phyloP scores from a whole-genome alignment of 345 rosid species.

The Lepidium aucheri region DNA sequence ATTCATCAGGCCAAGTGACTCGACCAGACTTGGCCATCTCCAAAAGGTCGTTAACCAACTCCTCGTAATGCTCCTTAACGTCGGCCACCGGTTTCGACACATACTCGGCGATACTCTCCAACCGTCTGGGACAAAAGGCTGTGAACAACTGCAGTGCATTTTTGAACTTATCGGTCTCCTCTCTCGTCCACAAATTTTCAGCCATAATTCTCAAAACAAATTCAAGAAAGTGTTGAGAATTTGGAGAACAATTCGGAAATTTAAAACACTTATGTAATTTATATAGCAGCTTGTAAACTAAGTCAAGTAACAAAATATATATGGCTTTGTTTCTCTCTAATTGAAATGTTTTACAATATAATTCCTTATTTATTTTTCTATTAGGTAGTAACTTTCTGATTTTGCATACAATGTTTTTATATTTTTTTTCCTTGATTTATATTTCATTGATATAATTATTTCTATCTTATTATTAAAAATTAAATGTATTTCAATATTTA shows the following conservation, averaged over 20 bases:
- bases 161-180: conserved; percentile 1
- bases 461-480: background rate
- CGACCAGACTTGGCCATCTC: background rate
- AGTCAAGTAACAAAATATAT: background rate
- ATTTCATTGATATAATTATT: background rate
- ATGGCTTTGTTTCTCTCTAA: background rate
- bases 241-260: background rate
- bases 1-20: background rate
- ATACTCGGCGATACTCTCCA: background rate
- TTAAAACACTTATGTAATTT: background rate
- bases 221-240: background rate
- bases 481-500: background rate
- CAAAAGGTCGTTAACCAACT: conserved; percentile 6
- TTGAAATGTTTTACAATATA: background rate
- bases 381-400: background rate
- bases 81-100: background rate
- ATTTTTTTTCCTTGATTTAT: background rate
- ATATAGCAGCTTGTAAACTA: background rate
- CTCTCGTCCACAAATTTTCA: background rate
- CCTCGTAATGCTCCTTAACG: conserved; percentile 1
- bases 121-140: background rate
- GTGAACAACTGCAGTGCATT: background rate
- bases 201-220: background rate
- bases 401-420: background rate
- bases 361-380: background rate